Base-by-base conservation (phyloP, 2,329 filamentous ascomycete species). In the Boeremia lycopersici region DNA sequence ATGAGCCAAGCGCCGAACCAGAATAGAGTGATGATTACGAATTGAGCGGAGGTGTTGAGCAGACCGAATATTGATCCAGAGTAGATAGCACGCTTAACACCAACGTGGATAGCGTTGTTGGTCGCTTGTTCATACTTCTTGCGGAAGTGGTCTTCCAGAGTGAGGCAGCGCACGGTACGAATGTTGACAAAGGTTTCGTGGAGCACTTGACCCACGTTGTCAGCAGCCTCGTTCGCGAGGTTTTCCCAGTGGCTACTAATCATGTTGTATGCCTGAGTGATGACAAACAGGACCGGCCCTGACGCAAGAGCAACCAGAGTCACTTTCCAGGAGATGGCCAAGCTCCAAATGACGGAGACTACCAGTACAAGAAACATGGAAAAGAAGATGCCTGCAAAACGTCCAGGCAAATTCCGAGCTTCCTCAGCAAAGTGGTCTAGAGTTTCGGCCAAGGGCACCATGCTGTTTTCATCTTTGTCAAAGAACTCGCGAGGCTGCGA, bases 391-490 rank as follows among this genome's bases (percentile, higher is more conserved):
- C 89, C 88, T 0, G 88, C 81, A 67, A 96, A 96, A 1, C 89
- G 84, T 2, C 90, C 89, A 0, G 96, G 81, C 0, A 98, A 78
- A 63, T 90, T 92, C 8, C 90, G 84, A 84, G 95, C 93, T 69
- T 96, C 91, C 70, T 98, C 92, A 0, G 89, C 89, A 64, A 91
- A 90, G 13, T 89, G 84, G 65, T 96, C 91, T 0, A 98, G 81
- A 39, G 84, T 88, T 56, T 90, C 86, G 0, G 82, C 86, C 36
- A 98, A 80, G 2, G 81, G 80, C 0, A 81, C 79, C 0, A 88
- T 78, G 0, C 82, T 84, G 71, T 95, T 89, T 30, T 81, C 79
- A 2, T 88, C 80, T 44, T 82, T 78, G 59, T 91, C 87, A 63
- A 96, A 96, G 88, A 92, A 98, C 4, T 82, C 75, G 57, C 84